phyloP scores from a whole-genome alignment of 768 basidiomycete genomes.

The Russula lepida region DNA sequence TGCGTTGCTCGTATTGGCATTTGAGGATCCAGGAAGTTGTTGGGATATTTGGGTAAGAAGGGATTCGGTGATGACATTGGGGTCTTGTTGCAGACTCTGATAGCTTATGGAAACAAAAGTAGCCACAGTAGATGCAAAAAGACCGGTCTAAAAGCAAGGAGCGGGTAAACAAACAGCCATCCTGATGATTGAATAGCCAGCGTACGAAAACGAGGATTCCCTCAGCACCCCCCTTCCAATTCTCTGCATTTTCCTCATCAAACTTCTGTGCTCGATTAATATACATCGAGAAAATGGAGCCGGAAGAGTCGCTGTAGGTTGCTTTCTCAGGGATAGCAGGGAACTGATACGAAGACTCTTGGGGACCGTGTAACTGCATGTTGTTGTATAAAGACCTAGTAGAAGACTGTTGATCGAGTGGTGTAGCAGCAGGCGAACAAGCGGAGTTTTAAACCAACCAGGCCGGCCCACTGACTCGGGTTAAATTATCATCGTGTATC shows the following conservation, averaged over 20 bases:
- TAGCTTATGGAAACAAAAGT: neutral
- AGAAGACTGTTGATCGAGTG: neutral
- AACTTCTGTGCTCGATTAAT: neutral
- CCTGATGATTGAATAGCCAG: neutral
- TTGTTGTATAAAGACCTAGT: neutral
- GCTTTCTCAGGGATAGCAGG: neutral
- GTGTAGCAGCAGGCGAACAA: too few species aligned
- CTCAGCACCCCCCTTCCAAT: neutral
- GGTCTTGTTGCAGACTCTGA: neutral
- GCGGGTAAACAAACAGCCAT: neutral
- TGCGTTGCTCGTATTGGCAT: neutral
- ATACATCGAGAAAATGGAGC: neutral
- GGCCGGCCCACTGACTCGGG: too few species aligned
- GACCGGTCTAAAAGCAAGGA: neutral
- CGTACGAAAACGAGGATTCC: neutral
- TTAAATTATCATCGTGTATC: too few species aligned
- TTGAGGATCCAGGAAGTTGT: neutral
- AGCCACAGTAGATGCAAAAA: neutral
- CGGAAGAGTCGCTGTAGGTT: neutral
- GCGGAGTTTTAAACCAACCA: too few species aligned
- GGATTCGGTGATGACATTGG: neutral
- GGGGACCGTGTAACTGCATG: neutral
- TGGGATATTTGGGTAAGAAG: neutral
- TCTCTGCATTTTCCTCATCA: neutral
- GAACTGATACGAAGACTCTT: neutral